Base-by-base conservation (phyloP, 1,284 basidiomycete genomes). In the Tilletia setariae region DNA sequence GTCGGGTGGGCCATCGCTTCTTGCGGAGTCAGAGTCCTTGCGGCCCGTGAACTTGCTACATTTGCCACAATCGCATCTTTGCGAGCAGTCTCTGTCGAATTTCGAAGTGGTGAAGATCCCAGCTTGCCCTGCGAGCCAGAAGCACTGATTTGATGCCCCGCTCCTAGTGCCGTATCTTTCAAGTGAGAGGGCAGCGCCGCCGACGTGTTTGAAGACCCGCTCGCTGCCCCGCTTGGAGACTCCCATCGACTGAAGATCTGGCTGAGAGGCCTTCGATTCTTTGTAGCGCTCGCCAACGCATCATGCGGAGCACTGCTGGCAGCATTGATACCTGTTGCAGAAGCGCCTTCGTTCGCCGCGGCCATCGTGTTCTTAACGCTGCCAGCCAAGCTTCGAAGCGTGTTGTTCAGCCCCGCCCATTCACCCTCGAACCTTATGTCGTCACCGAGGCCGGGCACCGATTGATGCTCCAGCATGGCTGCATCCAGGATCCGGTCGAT, bases 401-500 rank as follows among this genome's bases (percentile, higher is more conserved):
- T 74, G 65, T 71, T 77, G 56, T 61, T 61, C 15, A 61, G 21
- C 19, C 56, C 28, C 7, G 56, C 56, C 94, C 95, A 98, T 74
- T 98, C 95, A 9, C 92, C 93, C 83, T 97, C 93, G 78, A 97
- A 98, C 68, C 93, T 90, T 25, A 98, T 86, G 46, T 89, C 87
- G 62, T 91, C 90, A 19, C 40, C 40, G 71, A 93, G 89, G 67
- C 78, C 89, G 1, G 91, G 88, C 16, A 90, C 85, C 0, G 93
- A 87, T 35, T 91, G 88, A 78, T 91, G 90, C 68, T 98, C 94
- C 68, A 98, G 86, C 67, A 98, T 85, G 0, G 92, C 88, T 0
- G 87, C 83, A 79, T 98, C 93, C 23, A 98, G 86, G 43, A 96
- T 85, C 66, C 88, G 86, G 83, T 98, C 94, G 79, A 98, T 91